Base-by-base conservation (phyloP, 352 stramenopile species). In the Globisporangium viniferum region DNA sequence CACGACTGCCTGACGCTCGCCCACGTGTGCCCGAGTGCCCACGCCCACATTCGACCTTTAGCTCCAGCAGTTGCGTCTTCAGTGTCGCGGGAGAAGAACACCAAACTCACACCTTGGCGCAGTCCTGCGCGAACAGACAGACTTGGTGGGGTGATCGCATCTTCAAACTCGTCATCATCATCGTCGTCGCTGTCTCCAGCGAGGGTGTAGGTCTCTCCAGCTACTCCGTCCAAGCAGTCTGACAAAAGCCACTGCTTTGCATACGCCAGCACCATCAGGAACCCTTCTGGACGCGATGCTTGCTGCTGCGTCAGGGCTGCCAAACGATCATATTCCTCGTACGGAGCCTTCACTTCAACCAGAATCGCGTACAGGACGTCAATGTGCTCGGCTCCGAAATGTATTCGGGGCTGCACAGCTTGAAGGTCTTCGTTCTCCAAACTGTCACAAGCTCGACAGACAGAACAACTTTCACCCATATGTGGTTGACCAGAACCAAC, bases 341-440 rank as follows among this genome's bases (percentile, higher is more conserved):
- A 96, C 33, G 89, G 89, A 14, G 89, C 84, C 66, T 91, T 92
- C 36, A 96, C 86, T 73, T 96, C 89, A 59, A 92, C 86, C 62
- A 96, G 66, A 71, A 96, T 93, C 24, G 87, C 86, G 63, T 92
- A 93, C 62, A 95, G 76, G 2, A 95, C 83, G 59, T 96, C 89
- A 53, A 96, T 89, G 63, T 95, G 89, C 33, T 92, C 77, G 0
- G 79, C 73, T 59, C 77, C 84, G 44, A 96, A 85, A 70, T 96
- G 89, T 46, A 95, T 78, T 33, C 75, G 75, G 0, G 87, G 87
- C 54, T 88, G 80, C 6, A 27, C 62, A 29, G 27, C 15, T 14
- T 48, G n/a, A 22, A 63, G 33, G 31, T 69, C 72, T 10, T 36
- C 61, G 41, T 72, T 73, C 8, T 76, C 62, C 63, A 48, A 67